Conservation (phyloP, 2,329 filamentous ascomycete genomes). For the Didymella exigua region DNA sequence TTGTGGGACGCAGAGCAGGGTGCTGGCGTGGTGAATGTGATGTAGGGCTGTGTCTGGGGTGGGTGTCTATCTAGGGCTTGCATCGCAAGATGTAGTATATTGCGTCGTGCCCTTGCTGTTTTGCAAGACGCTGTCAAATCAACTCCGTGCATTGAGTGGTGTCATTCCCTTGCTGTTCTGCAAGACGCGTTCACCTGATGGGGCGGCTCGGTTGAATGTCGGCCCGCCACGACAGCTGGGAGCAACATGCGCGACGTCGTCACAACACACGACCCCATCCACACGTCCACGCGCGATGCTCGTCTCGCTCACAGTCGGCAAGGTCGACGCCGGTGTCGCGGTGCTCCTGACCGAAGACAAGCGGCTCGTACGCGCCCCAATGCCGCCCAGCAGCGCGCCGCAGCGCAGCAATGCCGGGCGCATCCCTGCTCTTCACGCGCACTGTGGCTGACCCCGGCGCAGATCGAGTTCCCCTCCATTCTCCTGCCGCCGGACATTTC, state of each 20-base stretch:
- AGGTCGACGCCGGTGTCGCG: slow-evolving; percentile 97
- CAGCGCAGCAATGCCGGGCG: slow-evolving; percentile 21
- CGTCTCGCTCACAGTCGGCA: slow-evolving; percentile 96
- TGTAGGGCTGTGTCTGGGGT: too few species aligned
- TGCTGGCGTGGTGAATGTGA: not conserved
- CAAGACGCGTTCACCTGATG: too few species aligned
- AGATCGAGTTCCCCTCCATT: slow-evolving; percentile 99
- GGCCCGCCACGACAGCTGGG: slow-evolving; percentile 11
- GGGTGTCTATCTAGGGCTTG: too few species aligned
- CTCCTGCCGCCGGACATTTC: slow-evolving; percentile 93
- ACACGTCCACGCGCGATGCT: slow-evolving; percentile 67
- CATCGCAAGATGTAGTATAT: not conserved
- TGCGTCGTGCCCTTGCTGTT: not conserved
- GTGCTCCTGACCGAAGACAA: slow-evolving; percentile 97
- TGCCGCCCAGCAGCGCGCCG: slow-evolving; percentile 17
- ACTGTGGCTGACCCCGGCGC: slow-evolving; percentile 31
- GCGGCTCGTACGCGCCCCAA: slow-evolving; percentile 72
- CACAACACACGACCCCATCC: slow-evolving; percentile 6
- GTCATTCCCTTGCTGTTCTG: too few species aligned
- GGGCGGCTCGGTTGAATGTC: slow-evolving; percentile 8
- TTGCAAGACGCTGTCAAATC: too few species aligned
- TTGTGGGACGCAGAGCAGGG: slow-evolving; percentile 3
- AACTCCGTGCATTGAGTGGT: too few species aligned
- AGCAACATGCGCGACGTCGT: slow-evolving; percentile 11
- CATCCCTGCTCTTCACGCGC: slow-evolving; percentile 27